Percentiles rank a stretch among this genome's conserved stretches.
Evolutionary conservation across 306 rosid species (phyloP).

Genomic region (Phaseolus lunatus): DNA sequence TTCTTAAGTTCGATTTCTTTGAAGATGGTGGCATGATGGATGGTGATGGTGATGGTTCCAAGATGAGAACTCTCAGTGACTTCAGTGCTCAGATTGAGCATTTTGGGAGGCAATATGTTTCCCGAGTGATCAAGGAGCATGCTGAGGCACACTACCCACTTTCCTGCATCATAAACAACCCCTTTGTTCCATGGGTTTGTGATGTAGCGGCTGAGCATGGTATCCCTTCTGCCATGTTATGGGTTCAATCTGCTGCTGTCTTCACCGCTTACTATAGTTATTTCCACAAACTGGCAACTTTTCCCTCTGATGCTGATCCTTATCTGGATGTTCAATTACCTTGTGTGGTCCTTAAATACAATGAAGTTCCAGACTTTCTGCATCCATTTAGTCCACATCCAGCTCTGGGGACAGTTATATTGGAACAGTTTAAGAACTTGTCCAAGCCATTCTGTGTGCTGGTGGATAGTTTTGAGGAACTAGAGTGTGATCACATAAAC

Average conservation of each 20-base stretch:
- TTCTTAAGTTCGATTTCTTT: constrained; percentile 63
- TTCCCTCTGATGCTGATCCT: constrained; percentile 61
- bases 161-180: constrained; percentile 68
- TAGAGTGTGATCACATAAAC: constrained; percentile 53
- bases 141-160: constrained; percentile 47
- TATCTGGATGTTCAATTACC: constrained; percentile 57
- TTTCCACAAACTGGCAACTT: constrained; percentile 53
- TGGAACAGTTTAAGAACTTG: constrained; percentile 58
- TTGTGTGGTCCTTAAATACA: constrained; percentile 47
- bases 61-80: constrained; percentile 7
- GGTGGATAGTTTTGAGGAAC: constrained; percentile 67
- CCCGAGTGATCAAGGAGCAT: constrained; percentile 46
- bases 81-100: constrained; percentile 46
- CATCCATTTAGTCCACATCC: constrained; percentile 48
- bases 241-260: constrained; percentile 75
- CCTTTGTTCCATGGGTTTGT: constrained; percentile 72
- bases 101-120: constrained; percentile 45
- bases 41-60: constrained; percentile 47
- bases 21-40: constrained; percentile 60
- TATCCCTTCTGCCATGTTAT: constrained; percentile 60
- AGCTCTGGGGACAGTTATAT: constrained; percentile 44
- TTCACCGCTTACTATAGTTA: constrained; percentile 62
- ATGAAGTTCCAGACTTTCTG: constrained; percentile 71
- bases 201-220: constrained; percentile 57
- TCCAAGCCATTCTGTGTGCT: constrained; percentile 56